Percentiles rank a stretch among this genome's conserved stretches.
Evolutionary conservation across 208 protist species (phyloP).

Genomic region (Lotmaria passim): DNA sequence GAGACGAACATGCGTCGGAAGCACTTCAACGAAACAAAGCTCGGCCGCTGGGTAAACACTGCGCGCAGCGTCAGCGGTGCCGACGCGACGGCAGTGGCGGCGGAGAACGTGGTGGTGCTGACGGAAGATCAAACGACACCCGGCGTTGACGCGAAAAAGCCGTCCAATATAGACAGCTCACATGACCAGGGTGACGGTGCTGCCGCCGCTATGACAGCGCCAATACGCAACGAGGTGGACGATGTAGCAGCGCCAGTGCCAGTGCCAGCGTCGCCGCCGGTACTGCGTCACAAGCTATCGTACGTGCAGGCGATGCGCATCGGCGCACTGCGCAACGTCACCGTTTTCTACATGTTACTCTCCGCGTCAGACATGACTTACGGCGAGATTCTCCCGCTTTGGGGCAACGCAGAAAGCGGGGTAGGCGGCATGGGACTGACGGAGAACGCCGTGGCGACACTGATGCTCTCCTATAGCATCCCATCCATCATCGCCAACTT

Average conservation of each 20-base stretch:
- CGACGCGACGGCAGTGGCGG: background rate
- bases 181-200: no score
- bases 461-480: constrained; percentile 46
- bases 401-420: constrained; percentile 43
- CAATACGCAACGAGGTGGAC: no score
- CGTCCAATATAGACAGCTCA: no score
- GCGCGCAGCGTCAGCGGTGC: background rate
- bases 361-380: constrained; percentile 56
- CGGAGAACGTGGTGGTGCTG: background rate
- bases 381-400: constrained; percentile 65
- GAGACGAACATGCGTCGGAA: constrained; percentile 48
- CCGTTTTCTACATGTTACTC: constrained; percentile 63
- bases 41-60: constrained; percentile 12
- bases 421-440: constrained; percentile 50
- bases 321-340: constrained; percentile 40
- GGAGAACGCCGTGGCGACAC: constrained; percentile 38
- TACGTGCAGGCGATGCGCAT: constrained; percentile 51
- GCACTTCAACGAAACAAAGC: constrained; percentile 18
- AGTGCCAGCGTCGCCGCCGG: background rate
- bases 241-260: no score
- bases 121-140: background rate
- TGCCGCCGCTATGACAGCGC: no score
- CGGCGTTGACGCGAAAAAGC: background rate
- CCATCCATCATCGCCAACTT: constrained; percentile 58
- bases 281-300: constrained; percentile 17